Evolutionary conservation across 2,329 filamentous ascomycete genomes (phyloP), one percentile per base, ranked within the genome.

Genomic region (Didymella arachidicola): DNA sequence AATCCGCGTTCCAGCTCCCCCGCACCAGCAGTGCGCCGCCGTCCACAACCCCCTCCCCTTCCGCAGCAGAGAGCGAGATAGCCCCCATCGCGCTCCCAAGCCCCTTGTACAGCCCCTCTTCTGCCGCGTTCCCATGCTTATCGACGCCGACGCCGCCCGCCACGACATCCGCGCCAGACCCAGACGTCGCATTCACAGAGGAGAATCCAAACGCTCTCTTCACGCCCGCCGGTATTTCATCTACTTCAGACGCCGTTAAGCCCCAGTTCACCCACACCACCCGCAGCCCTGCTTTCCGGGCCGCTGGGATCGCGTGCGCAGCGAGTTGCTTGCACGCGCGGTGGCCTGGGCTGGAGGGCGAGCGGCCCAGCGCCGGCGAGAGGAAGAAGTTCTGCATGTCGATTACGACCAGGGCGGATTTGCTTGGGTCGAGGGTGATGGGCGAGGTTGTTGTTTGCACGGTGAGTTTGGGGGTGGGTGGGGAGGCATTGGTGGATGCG

Each of bases 301-400:
- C 78, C 25, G 77, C 76, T 22, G 76, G 72, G n/a, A 79, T 76
- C 16, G 75, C 76, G 39, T 72, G 64, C 12, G 64, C 54, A n/a
- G 74, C 49, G 4, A 78, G 69, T 7, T 74, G 60, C 3, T 73
- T 59, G 19, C 72, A 72, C 4, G 72, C 73, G 0, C 36, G 25
- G 48, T 73, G 72, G 8, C 72, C 70, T 0, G 67, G 47, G 7
- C 65, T 61, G 18, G 45, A 44, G 19, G 41, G 8, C 8, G 26
- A 34, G 22, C 66, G 68, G 11, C 72, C 71, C 8, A 74, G 68
- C 1, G 66, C 46, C 16, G 64, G 48, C 4, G 66, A 70, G 43
- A 80, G 72, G 63, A 80, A 80, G 66, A 77, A 79, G 64, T 79
- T 80, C 57, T 80, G 78, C 78, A 79, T 79, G 64, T 79, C 77